phyloP scores from a whole-genome alignment of 345 rosid genomes.

The Corymbia maculata region DNA sequence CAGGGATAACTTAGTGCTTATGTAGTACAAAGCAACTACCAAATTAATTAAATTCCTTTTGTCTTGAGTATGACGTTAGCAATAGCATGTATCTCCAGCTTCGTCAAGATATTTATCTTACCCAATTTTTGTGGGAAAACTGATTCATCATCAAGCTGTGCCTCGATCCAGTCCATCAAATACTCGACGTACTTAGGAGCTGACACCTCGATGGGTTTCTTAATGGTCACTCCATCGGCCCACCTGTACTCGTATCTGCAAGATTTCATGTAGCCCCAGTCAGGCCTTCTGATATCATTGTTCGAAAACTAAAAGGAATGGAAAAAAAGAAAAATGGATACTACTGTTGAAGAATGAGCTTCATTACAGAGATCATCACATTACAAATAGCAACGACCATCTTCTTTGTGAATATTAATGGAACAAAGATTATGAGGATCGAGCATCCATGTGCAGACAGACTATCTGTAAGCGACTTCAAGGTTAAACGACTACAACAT shows the following conservation, averaged over 20 bases:
- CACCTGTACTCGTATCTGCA: conserved; percentile 64
- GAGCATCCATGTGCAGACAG: not conserved
- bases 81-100: not conserved
- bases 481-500: not conserved
- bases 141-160: conserved; percentile 54
- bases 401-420: not conserved
- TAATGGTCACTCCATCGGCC: conserved; percentile 68
- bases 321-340: not conserved
- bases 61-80: not conserved
- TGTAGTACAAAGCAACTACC: not conserved
- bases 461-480: not conserved
- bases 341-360: not conserved
- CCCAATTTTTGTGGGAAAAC: conserved; percentile 61
- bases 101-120: not conserved
- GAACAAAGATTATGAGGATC: not conserved
- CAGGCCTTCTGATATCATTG: not conserved
- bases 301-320: not conserved
- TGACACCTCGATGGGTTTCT: conserved; percentile 67
- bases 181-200: conserved; percentile 70
- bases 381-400: not conserved
- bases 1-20: not conserved
- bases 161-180: conserved; percentile 71
- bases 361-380: not conserved
- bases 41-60: not conserved
- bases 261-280: not conserved